A percentile compares a stretch with the other conserved stretches of the same genome.
phyloP scores from a whole-genome alignment of 495 filamentous ascomycete species.

The Penicillium steckii region DNA sequence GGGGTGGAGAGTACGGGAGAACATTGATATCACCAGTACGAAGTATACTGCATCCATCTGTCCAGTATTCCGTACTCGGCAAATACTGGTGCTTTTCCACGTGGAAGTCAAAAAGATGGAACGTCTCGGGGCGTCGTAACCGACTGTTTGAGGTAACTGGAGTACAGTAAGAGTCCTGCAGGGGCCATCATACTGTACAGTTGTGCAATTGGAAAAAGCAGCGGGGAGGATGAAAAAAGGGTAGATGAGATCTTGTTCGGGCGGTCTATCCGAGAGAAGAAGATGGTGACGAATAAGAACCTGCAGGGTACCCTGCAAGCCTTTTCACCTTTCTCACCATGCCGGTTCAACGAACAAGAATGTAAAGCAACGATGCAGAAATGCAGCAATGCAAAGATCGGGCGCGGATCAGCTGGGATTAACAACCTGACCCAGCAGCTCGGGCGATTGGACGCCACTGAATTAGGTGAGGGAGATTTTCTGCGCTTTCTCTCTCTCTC shows the following conservation, averaged over 20 bases:
- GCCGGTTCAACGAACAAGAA: neutral
- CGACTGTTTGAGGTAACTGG: neutral
- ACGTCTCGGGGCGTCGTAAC: slow-evolving; percentile 2
- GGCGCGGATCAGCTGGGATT: slow-evolving; percentile 12
- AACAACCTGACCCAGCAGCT: slow-evolving; percentile 16
- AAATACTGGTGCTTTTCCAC: slow-evolving; percentile 9
- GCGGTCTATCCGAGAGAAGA: neutral
- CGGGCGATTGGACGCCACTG: neutral
- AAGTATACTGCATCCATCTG: too few species aligned
- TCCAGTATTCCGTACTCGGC: too few species aligned
- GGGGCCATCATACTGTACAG: too few species aligned
- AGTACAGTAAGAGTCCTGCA: neutral
- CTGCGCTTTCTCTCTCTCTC: too few species aligned
- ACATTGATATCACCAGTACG: too few species aligned
- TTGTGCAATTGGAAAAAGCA: too few species aligned
- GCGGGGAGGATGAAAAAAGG: too few species aligned
- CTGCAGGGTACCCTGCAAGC: neutral
- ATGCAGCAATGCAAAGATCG: slow-evolving; percentile 4
- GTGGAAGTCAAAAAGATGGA: slow-evolving; percentile 17
- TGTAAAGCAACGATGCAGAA: neutral
- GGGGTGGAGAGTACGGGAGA: neutral
- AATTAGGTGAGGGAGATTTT: neutral
- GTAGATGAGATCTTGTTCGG: neutral
- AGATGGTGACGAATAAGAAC: neutral
- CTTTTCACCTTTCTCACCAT: neutral